Evolutionary conservation across 2,329 filamentous ascomycete species (phyloP).

Genomic region (Botrytis elliptica): DNA sequence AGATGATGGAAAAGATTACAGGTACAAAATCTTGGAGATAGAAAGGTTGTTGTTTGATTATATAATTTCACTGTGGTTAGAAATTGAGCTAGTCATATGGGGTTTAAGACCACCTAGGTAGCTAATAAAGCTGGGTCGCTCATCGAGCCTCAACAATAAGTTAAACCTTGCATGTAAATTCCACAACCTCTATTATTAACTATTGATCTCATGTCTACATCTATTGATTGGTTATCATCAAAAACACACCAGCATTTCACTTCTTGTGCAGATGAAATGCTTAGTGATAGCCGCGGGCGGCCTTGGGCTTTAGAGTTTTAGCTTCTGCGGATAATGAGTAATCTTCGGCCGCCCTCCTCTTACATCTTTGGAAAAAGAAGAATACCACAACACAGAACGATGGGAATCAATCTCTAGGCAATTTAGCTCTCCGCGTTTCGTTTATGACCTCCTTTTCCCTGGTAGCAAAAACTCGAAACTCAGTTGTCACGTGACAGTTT

Average conservation of each 20-base stretch:
- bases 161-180: background rate
- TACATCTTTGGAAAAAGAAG: background rate
- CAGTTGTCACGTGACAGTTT: accelerated
- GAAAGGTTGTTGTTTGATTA: background rate
- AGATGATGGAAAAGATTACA: background rate
- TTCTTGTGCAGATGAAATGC: background rate
- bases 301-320: background rate
- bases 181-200: background rate
- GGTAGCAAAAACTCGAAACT: background rate
- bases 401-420: background rate
- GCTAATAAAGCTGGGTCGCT: background rate
- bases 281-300: background rate
- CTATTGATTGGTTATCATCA: background rate
- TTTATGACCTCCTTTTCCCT: background rate
- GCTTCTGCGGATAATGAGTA: background rate
- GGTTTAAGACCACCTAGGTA: background rate
- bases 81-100: background rate
- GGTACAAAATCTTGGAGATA: background rate
- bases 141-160: background rate
- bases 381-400: background rate
- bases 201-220: background rate
- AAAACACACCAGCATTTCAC: background rate
- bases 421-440: background rate
- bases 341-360: background rate
- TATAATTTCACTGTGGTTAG: background rate